Evolutionary conservation across 345 rosid genomes (phyloP), one percentile per base, ranked within the genome.

Genomic region (Heritiera fomes): DNA sequence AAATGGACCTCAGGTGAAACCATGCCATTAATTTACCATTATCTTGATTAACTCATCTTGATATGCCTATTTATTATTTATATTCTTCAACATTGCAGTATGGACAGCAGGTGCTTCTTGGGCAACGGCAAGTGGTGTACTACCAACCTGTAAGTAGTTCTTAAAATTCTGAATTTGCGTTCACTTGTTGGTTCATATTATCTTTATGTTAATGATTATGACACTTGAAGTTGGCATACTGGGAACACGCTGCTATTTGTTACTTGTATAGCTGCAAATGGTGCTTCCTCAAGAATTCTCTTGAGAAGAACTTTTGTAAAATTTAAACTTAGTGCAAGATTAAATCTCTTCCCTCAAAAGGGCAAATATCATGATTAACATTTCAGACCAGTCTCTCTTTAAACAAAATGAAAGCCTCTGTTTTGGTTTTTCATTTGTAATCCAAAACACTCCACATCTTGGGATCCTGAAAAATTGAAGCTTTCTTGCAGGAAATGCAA

Each of bases 81-180:
- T 79, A 67, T 75, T 80, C 34, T 77, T 68, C 43, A 70, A 50
- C 64, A 4, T 76, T 84, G 84, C 91, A 85, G 93, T 88, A 88
- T 81, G 90, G 97, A 73, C 94, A 87, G 78, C 92, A 89, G 79
- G 84, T 89, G 89, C 83, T 91, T 74, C 70, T 82, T 73, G 90
- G 91, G 77, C 97, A 89, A 65, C 87, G 85, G 56, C 89, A 94
- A 80, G 94, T 86, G 59, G 82, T 89, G 28, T 76, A 84, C 80
- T 95, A 91, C 89, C 94, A 86, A 77, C 96, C 91, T 82, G 97
- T 93, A 85, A 90, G 88, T 73, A 30, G 6, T 18, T 61, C 20
- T 6, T 34, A 64, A 20, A 63, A 47, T 72, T 34, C 23, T 2
- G 30, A 34, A 32, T 55, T 72, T 53, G 32, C 53, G 9, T 55